Percentiles rank a stretch among this genome's conserved stretches.
Conservation (phyloP, 2,329 filamentous ascomycete species). For the Hypoxylon sp. region DNA sequence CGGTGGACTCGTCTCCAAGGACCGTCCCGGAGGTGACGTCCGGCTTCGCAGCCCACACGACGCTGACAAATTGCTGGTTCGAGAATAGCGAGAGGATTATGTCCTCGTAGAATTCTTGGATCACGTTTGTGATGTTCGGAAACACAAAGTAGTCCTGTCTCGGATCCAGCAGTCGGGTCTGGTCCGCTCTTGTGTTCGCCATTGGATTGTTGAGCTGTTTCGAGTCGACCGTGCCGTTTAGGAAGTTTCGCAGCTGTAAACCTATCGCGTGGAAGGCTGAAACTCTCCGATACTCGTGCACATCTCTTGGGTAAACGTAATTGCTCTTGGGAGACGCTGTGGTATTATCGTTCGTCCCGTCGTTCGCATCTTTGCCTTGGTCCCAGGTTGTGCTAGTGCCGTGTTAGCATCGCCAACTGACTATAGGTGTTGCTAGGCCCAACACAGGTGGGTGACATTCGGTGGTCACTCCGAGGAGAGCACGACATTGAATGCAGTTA, state of each 20-base stretch:
- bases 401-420: slow-evolving; percentile 14
- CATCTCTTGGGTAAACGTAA: slow-evolving; percentile 44
- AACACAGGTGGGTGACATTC: neutral
- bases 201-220: slow-evolving; percentile 39
- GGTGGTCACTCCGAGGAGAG: too few relatives aligned
- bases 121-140: slow-evolving; percentile 39
- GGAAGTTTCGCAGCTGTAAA: slow-evolving; percentile 43
- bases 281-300: slow-evolving; percentile 44
- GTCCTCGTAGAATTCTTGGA: slow-evolving; percentile 50
- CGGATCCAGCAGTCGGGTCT: slow-evolving; percentile 53
- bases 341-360: slow-evolving; percentile 51
- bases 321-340: slow-evolving; percentile 45
- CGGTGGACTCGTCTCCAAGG: slow-evolving; percentile 29
- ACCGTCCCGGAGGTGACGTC: slow-evolving; percentile 39
- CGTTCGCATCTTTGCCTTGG: slow-evolving; percentile 40
- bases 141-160: slow-evolving; percentile 47
- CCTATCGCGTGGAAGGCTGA: slow-evolving; percentile 51
- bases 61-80: slow-evolving; percentile 48
- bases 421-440: neutral
- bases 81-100: slow-evolving; percentile 50
- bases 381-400: slow-evolving; percentile 44
- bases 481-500: too few relatives aligned
- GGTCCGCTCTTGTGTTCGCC: slow-evolving; percentile 48
- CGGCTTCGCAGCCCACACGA: slow-evolving; percentile 48
- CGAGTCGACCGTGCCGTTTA: slow-evolving; percentile 48